A percentile compares a stretch with the other conserved stretches of the same genome.
Conservation (phyloP, 225 moss, liverwort and hornwort genomes). For the Marchantia polymorpha region DNA sequence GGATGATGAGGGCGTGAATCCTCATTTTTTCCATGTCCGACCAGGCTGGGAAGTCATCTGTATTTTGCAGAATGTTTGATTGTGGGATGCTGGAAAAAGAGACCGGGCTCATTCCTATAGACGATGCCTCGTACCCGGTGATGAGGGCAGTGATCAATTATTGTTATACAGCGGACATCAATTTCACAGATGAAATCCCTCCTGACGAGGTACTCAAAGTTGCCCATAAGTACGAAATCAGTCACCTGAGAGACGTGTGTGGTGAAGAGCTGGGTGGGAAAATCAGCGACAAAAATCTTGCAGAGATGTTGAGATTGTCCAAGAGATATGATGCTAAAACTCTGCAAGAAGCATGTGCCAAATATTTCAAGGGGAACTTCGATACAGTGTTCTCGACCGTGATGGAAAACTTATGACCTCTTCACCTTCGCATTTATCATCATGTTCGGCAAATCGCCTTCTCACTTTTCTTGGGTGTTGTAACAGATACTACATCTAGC, state of each 20-base stretch:
- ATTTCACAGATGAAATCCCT: slow-evolving; percentile 29
- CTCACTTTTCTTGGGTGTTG: too few relatives aligned
- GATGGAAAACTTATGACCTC: slow-evolving; percentile 38
- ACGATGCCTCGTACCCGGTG: slow-evolving; percentile 34
- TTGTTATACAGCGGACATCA: slow-evolving; percentile 38
- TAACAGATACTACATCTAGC: too few relatives aligned
- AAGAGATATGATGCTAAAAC: slow-evolving; percentile 40
- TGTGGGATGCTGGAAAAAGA: slow-evolving; percentile 36
- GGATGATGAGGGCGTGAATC: too few relatives aligned
- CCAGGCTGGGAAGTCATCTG: slow-evolving; percentile 38
- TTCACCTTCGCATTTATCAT: too few relatives aligned
- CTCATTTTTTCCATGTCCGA: too few relatives aligned
- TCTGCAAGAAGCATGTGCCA: slow-evolving; percentile 34
- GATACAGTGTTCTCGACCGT: slow-evolving; percentile 33
- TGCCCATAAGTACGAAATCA: slow-evolving; percentile 43
- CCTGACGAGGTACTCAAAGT: slow-evolving; percentile 39
- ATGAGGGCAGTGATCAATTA: slow-evolving; percentile 42
- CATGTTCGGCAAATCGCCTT: too few relatives aligned
- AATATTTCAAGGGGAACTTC: slow-evolving; percentile 43
- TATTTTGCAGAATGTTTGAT: slow-evolving; percentile 38
- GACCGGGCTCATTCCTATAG: slow-evolving; percentile 32
- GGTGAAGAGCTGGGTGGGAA: slow-evolving; percentile 33
- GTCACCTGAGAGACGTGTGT: slow-evolving; percentile 32
- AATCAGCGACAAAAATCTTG: slow-evolving; percentile 32
- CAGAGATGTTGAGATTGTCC: slow-evolving; percentile 40